Evolutionary conservation across 345 rosid genomes (phyloP), one percentile per base, ranked within the genome.

Genomic region (Salix exigua): DNA sequence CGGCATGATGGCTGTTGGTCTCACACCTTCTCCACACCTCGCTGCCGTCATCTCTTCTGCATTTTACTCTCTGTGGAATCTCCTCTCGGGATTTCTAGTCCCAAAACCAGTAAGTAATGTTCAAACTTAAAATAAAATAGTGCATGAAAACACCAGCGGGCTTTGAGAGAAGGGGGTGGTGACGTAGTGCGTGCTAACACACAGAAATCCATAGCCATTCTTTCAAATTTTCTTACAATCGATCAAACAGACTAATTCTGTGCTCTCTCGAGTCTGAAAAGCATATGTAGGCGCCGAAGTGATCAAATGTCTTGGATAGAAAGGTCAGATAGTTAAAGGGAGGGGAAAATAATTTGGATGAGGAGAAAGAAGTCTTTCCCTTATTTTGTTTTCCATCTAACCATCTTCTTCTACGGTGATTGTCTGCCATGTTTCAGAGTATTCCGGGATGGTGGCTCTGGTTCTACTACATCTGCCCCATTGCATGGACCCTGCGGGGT

Each of bases 401-500:
- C 9, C 5, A 31, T 7, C 64, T 8, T 7, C 64, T 8, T 31
- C 40, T 4, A 30, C 21, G 60, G 30, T 55, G 18, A 7, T 73
- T n/a, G 23, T 18, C n/a, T 67, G 3, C 74, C 42, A 53, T 16
- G 19, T 75, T 77, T 75, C 86, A 94, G 98, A 80, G 64, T 66
- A 91, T 95, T 62, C 97, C 99, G 0, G 92, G 83, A 78, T 95
- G 99, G 99, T 95, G 99, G 99, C 77, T 95, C 60, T 95, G 99
- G 97, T 93, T 95, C 88, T 89, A 95, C 81, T 89, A 93, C 86
- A 88, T 95, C 35, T 84, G 90, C 82, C 99, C 97, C 33, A 84
- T 91, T 75, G 89, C 97, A n/a, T 95, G 99, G 99, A 95, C 97
- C 40, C 85, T 95, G 37, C 86, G 83, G 46, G 97, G 97, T 17